Evolutionary conservation across 352 stramenopile genomes (phyloP), one percentile per base, ranked within the genome.

Genomic region (Aphanomyces cochlioides): DNA sequence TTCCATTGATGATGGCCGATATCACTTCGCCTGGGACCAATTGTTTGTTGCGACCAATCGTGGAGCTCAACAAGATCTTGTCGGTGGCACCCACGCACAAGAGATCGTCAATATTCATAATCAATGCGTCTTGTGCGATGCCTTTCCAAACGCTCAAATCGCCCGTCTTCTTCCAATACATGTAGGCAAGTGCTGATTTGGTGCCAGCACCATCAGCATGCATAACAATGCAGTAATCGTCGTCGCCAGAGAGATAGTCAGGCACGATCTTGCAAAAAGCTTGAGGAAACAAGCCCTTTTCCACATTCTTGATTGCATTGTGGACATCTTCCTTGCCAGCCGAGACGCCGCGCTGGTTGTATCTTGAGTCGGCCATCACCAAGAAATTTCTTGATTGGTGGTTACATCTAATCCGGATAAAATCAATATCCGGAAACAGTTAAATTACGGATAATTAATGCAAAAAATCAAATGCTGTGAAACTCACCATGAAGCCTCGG

Each of bases 161-260:
- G 10, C 75, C 75, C 2, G 75, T 80, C 67, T 79, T 76, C 58
- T 77, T 79, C 73, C 74, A 80, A 60, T 79, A 80, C 70, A 79
- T 78, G 65, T 80, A 80, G 10, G 74, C 75, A 7, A 79, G 53
- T 7, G 66, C 43, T 8, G 71, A 78, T 43, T 80, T 80, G 37
- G 75, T 80, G 7, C 75, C 75, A 7, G 75, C 75, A 40, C 75
- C 75, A 48, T 80, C 75, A 15, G 75, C 75, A 60, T 80, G 75
- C 74, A 80, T 80, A 28, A 80, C 63, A 43, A 79, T 59, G 21
- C 73, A 77, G 47, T 73, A 50, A 3, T 76, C 75, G 21, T 76
- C 41, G 58, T 79, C 74, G 15, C 57, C 61, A 28, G 63, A 74
- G 28, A 75, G 41, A 19, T 76, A 67, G 72, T 80, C 75, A 13